Evolutionary conservation across 495 filamentous ascomycete species (phyloP).

Genomic region (Cairneyella variabilis): DNA sequence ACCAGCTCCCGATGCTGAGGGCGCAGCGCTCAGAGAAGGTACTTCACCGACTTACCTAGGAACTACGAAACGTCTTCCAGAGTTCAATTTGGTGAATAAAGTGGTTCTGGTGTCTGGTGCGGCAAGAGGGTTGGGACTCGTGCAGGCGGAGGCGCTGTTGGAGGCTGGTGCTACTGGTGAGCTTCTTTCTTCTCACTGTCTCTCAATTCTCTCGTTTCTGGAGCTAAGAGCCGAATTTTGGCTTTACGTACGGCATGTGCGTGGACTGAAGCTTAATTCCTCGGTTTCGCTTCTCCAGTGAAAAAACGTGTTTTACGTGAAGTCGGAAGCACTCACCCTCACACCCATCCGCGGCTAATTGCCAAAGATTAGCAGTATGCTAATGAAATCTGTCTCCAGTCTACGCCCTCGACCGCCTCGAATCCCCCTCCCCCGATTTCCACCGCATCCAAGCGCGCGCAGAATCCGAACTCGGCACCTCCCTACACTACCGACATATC

Average conservation of each 20-base stretch:
- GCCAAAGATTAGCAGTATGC: too few relatives aligned
- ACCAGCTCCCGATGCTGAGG: slow-evolving; percentile 7
- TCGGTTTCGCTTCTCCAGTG: too few relatives aligned
- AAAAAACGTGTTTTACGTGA: too few relatives aligned
- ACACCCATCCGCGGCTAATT: too few relatives aligned
- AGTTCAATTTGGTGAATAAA: slow-evolving; percentile 75
- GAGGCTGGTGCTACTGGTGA: slow-evolving; percentile 68
- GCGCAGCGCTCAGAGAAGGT: slow-evolving; percentile 1
- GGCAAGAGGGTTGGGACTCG: slow-evolving; percentile 73
- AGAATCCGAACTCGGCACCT: slow-evolving; percentile 59
- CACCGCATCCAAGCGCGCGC: slow-evolving; percentile 60
- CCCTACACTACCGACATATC: slow-evolving; percentile 73
- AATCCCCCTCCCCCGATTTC: slow-evolving; percentile 40
- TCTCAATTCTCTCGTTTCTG: neutral
- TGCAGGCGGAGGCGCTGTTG: slow-evolving; percentile 74
- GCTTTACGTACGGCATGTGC: too few relatives aligned
- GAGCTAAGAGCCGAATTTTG: too few relatives aligned
- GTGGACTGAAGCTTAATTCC: too few relatives aligned
- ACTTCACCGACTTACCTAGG: slow-evolving; percentile 12
- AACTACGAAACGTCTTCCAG: slow-evolving; percentile 45
- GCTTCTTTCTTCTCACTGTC: neutral
- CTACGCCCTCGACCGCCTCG: slow-evolving; percentile 53
- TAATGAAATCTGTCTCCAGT: too few relatives aligned
- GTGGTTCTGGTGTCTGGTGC: slow-evolving; percentile 77
- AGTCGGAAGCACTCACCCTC: too few relatives aligned